These are phyloP conservation scores for Fusarium pseudograminearum DNA, from an alignment of 2,329 filamentous ascomycete genomes.

Conservation along the genomic window DNA sequence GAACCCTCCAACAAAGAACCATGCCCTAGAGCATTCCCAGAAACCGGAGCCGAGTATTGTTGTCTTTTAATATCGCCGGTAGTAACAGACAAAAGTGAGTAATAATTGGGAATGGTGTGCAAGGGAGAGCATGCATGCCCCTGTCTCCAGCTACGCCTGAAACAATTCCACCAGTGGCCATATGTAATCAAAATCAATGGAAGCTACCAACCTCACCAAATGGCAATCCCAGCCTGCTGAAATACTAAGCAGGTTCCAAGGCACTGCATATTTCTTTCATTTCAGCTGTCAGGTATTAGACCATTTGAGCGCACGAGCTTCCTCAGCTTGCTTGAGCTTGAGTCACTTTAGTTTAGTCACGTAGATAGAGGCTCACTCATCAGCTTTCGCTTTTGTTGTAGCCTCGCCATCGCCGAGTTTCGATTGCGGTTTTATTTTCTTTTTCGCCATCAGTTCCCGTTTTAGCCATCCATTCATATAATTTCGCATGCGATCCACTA, in stretches of 20 bases:
- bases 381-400: constrained; percentile 15
- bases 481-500: constrained; percentile 23
- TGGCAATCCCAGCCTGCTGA: constrained; percentile 5
- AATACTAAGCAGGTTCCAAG: constrained; percentile 15
- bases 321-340: constrained; percentile 24
- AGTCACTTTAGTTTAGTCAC: constrained; percentile 32
- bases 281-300: constrained; percentile 25
- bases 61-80: not conserved
- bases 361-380: constrained; percentile 14
- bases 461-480: constrained; percentile 13
- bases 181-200: constrained; percentile 36
- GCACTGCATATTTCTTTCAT: constrained; percentile 29
- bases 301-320: constrained; percentile 27
- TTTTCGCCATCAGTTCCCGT: constrained; percentile 27
- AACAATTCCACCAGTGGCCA: constrained; percentile 37
- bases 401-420: constrained; percentile 29
- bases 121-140: constrained; percentile 42
- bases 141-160: constrained; percentile 41
- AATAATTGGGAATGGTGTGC: constrained; percentile 19
- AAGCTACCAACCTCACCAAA: constrained; percentile 36
- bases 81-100: constrained; percentile 13
- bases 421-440: not conserved
- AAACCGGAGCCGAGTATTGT: constrained; percentile 29
- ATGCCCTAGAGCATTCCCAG: constrained; percentile 22
- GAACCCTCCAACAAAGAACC: constrained; percentile 25